Evolutionary conservation across 306 rosid genomes (phyloP).

Genomic region (Clitoria ternatea): DNA sequence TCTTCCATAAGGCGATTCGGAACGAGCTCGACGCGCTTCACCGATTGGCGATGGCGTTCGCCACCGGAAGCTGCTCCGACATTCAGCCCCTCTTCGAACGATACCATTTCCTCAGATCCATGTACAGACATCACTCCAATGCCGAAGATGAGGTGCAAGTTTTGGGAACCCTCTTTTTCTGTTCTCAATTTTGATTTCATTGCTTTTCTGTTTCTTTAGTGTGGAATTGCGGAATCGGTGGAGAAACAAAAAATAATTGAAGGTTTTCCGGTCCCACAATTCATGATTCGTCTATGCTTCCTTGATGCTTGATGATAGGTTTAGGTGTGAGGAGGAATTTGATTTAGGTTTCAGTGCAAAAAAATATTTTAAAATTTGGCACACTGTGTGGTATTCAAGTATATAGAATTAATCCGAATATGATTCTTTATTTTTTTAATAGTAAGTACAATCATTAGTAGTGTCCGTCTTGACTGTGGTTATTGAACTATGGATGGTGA

Average conservation of each 20-base stretch:
- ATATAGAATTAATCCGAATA: background rate
- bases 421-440: conserved; percentile 10
- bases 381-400: background rate
- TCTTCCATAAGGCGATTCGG: conserved; percentile 87
- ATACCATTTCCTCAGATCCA: conserved; percentile 76
- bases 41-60: conserved; percentile 82
- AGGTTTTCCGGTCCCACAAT: background rate
- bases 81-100: conserved; percentile 63
- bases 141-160: conserved; percentile 94
- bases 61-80: conserved; percentile 67
- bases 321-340: background rate
- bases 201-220: background rate
- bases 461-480: background rate
- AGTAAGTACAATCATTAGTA: background rate
- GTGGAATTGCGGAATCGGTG: background rate
- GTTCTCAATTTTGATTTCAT: background rate
- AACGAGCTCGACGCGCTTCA: conserved; percentile 89
- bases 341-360: background rate
- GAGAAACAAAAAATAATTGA: conserved; percentile 6
- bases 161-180: background rate
- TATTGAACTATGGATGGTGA: background rate
- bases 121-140: conserved; percentile 91
- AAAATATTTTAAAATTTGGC: conserved; percentile 8
- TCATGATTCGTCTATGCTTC: background rate
- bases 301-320: background rate